phyloP scores from a whole-genome alignment of 2,329 filamentous ascomycete genomes.

The Aspergillus novofumigatus region DNA sequence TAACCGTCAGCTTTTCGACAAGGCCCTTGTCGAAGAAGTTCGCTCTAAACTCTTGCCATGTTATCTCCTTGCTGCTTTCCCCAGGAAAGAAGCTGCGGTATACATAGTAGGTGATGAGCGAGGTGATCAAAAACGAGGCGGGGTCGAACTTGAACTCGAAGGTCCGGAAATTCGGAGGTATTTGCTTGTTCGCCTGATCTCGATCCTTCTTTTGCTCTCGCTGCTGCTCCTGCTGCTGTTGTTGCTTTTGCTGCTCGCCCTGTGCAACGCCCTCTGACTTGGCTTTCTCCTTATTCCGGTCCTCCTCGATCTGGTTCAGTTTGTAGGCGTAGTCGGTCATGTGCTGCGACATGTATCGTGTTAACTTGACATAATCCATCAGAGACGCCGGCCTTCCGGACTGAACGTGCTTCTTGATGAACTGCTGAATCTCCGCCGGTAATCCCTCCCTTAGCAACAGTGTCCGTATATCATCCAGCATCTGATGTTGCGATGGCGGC shows the following conservation, averaged over 20 bases:
- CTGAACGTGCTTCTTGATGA: slow-evolving; percentile 54
- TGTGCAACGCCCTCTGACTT: slow-evolving; percentile 28
- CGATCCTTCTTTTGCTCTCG: slow-evolving; percentile 24
- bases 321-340: slow-evolving; percentile 46
- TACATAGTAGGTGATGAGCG: slow-evolving; percentile 59
- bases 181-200: slow-evolving; percentile 20
- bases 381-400: slow-evolving; percentile 45
- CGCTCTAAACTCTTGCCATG: slow-evolving; percentile 92
- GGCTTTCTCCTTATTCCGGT: slow-evolving; percentile 12
- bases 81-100: slow-evolving; percentile 63
- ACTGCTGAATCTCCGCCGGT: slow-evolving; percentile 62
- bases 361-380: slow-evolving; percentile 58
- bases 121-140: slow-evolving; percentile 53
- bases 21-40: slow-evolving; percentile 95
- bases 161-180: slow-evolving; percentile 31
- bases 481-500: slow-evolving; percentile 58
- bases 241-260: slow-evolving; percentile 8
- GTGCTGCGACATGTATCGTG: slow-evolving; percentile 54
- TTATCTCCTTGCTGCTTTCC: slow-evolving; percentile 73
- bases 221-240: slow-evolving; percentile 17
- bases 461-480: slow-evolving; percentile 58
- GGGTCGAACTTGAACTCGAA: slow-evolving; percentile 52
- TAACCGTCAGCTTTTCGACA: slow-evolving; percentile 83
- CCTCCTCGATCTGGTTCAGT: slow-evolving; percentile 24
- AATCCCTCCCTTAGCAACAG: slow-evolving; percentile 65